Percentiles rank a stretch among this genome's conserved stretches.
Conservation (phyloP, 2,329 filamentous ascomycete genomes). For the Trematosphaeria pertusa region DNA sequence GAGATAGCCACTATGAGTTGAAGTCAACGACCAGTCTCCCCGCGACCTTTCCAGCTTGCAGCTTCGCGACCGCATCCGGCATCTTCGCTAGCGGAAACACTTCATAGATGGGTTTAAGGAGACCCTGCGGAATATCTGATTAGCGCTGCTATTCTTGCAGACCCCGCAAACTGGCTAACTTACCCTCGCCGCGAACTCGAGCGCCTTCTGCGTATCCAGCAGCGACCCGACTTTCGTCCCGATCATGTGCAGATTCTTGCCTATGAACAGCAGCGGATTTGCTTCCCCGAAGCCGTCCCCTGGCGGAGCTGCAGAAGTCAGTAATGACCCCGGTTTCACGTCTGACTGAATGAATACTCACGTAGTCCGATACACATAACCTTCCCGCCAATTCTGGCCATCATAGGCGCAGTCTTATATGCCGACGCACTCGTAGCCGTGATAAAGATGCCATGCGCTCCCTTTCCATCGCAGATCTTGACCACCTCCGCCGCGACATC, state of each 20-base stretch:
- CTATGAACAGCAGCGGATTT: conserved; percentile 28
- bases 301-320: conserved; percentile 35
- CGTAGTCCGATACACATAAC: conserved; percentile 59
- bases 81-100: conserved; percentile 53
- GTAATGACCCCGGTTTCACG: conserved; percentile 28
- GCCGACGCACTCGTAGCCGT: conserved; percentile 29
- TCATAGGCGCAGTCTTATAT: conserved; percentile 34
- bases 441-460: conserved; percentile 43
- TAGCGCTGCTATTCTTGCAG: no score
- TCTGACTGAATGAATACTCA: conserved; percentile 33
- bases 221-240: conserved; percentile 51
- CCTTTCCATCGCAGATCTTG: conserved; percentile 34
- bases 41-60: conserved; percentile 56
- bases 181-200: conserved; percentile 55
- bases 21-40: conserved; percentile 61
- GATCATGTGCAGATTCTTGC: conserved; percentile 31
- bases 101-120: conserved; percentile 56
- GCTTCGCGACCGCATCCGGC: conserved; percentile 57
- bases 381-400: conserved; percentile 53
- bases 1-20: no score
- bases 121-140: conserved; percentile 29
- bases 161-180: no score
- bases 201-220: conserved; percentile 49
- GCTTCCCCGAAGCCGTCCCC: conserved; percentile 27
- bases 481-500: conserved; percentile 36